Evolutionary conservation across 805 yeast genomes (phyloP).

Genomic region (Saccharomyces mikatae): DNA sequence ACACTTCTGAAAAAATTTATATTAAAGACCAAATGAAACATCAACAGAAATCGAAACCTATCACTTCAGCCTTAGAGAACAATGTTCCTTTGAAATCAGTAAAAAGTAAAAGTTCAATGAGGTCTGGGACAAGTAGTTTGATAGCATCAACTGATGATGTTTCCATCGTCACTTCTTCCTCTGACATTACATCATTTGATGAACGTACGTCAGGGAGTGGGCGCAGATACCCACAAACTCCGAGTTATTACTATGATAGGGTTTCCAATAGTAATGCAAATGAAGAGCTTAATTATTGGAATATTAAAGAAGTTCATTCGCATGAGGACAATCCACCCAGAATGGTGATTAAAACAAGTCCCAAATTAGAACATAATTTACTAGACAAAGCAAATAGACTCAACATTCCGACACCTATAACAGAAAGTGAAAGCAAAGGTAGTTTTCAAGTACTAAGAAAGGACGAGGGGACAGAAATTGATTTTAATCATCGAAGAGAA

Average conservation of each 20-base stretch:
- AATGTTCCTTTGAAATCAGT: constrained; percentile 13
- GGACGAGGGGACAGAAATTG: constrained; percentile 61
- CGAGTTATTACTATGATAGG: constrained; percentile 26
- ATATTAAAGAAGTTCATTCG: constrained; percentile 16
- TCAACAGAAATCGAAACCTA: constrained; percentile 14
- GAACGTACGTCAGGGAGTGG: constrained; percentile 18
- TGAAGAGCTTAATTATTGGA: constrained; percentile 27
- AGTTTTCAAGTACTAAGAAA: constrained; percentile 61
- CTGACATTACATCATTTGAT: constrained; percentile 27
- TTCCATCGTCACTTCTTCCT: constrained; percentile 22
- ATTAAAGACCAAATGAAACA: constrained; percentile 22
- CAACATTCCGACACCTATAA: background rate
- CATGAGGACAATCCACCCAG: constrained; percentile 13
- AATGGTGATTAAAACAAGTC: constrained; percentile 3
- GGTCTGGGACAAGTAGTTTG: constrained; percentile 21
- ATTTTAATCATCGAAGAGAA: constrained; percentile 69
- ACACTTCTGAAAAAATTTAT: constrained; percentile 24
- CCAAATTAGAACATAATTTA: constrained; percentile 1
- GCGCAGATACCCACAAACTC: constrained; percentile 28
- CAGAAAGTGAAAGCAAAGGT: constrained; percentile 23
- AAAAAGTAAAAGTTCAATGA: constrained; percentile 23
- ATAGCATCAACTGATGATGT: constrained; percentile 22
- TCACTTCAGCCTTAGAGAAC: constrained; percentile 11
- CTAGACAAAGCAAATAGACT: constrained; percentile 5
- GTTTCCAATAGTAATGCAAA: constrained; percentile 5